Evolutionary conservation across 768 basidiomycete species (phyloP), one percentile per base, ranked within the genome.

Genomic region (Rhodosporidiobolus sp.): DNA sequence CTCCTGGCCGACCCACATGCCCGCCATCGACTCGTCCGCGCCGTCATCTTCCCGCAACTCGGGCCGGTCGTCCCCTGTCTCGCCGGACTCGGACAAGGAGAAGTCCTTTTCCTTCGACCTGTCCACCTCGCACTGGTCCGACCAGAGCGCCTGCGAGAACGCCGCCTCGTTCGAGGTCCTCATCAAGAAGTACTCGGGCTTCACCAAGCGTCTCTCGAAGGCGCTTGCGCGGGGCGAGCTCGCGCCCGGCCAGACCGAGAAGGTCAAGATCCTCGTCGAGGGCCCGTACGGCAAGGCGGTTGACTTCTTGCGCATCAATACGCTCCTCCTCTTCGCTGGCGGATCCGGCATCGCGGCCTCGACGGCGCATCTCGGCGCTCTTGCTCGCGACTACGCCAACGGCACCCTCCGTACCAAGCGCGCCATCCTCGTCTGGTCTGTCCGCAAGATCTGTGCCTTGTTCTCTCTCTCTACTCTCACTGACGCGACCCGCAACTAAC

Each of bases 251-350:
- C 50, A 22, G 28, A 49, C 30, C 11, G 34, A 46, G 11, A 28
- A 34, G 34, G 53, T 65, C 43, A 65, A 55, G 64, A 50, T 65
- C 11, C 53, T 65, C 45, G 55, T 65, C 38, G 64, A 65, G 34
- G 64, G 54, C 9, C 64, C 64, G 9, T 65, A 65, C 64, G 64
- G 54, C 16, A 26, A 49, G 28, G 19, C 32, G 50, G 38, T 43
- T 4, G 22, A 35, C 12, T 35, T 56, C n/a, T n/a, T 28, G 46
- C 54, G 46, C 35, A 22, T 32, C 43, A 54, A 57, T 9, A 32
- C n/a, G 30, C 10, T 46, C 24, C 45, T 65, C 20, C 64, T 65
- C 43, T 54, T 65, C 53, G 53, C 64, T 9, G 64, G 64, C 17
- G 64, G 64, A 4, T 56, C 54, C 20, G 64, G 64, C 10, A 48